A percentile compares a stretch with the other conserved stretches of the same genome.
Evolutionary conservation across 768 basidiomycete genomes (phyloP).

Genomic region (Rhodosporidiobolus sp.): DNA sequence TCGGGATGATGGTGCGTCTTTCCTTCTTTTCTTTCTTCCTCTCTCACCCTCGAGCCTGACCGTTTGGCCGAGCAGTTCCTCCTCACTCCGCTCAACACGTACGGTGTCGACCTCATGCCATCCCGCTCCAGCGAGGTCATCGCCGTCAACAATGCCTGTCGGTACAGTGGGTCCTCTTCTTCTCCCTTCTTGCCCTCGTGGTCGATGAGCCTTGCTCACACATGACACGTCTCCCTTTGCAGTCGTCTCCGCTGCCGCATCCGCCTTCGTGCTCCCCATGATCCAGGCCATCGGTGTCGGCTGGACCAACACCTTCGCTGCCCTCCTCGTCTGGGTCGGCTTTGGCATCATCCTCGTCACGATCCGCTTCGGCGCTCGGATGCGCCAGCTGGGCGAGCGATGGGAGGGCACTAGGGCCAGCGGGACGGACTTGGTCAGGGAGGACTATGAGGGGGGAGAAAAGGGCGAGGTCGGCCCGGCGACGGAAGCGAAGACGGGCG

Average conservation of each 20-base stretch:
- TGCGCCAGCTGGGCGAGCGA: conserved; percentile 7
- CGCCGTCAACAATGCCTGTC: conserved; percentile 46
- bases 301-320: conserved; percentile 47
- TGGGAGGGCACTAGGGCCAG: neutral
- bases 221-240: neutral
- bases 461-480: no score
- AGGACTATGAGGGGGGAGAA: neutral
- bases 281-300: conserved; percentile 49
- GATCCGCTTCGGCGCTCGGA: conserved; percentile 24
- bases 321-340: conserved; percentile 36
- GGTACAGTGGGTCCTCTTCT: neutral
- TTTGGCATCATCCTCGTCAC: conserved; percentile 19
- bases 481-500: no score
- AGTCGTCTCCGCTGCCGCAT: conserved; percentile 46
- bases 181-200: no score
- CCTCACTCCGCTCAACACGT: conserved; percentile 11
- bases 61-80: neutral
- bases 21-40: neutral
- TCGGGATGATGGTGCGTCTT: conserved; percentile 22
- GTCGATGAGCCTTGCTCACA: neutral
- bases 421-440: neutral
- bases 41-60: no score
- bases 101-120: conserved; percentile 16
- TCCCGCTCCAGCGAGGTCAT: conserved; percentile 39
- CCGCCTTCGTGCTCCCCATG: conserved; percentile 49